phyloP scores from a whole-genome alignment of 2,329 filamentous ascomycete genomes.

The Plenodomus lindquistii region DNA sequence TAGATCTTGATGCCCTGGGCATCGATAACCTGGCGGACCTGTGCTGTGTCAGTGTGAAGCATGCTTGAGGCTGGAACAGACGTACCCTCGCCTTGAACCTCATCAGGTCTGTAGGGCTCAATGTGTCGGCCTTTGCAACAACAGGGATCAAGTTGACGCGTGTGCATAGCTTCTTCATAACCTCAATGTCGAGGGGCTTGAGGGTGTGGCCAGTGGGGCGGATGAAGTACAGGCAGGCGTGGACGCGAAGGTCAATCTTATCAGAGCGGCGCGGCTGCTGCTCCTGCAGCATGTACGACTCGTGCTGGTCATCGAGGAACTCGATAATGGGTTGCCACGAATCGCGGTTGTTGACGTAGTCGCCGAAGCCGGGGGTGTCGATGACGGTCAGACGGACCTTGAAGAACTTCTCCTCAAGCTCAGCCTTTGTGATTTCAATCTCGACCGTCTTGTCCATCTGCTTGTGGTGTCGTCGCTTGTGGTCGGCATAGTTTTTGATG shows the following conservation, averaged over 20 bases:
- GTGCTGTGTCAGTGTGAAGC: slow-evolving; percentile 18
- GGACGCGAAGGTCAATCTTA: slow-evolving; percentile 99
- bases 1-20: slow-evolving; percentile 99
- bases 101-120: slow-evolving; percentile 87
- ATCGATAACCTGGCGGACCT: slow-evolving; percentile 95
- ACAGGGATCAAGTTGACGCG: slow-evolving; percentile 98
- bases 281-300: slow-evolving; percentile 99
- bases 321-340: slow-evolving; percentile 99
- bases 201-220: slow-evolving; percentile 96
- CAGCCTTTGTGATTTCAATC: slow-evolving; percentile 99
- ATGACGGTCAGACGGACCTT: slow-evolving; percentile 99
- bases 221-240: slow-evolving; percentile 99
- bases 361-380: slow-evolving; percentile 97
- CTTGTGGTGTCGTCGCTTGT: slow-evolving; percentile 99
- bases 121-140: slow-evolving; percentile 96
- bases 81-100: slow-evolving; percentile 94
- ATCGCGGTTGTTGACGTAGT: slow-evolving; percentile 99
- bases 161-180: slow-evolving; percentile 98
- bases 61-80: slow-evolving; percentile 10
- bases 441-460: slow-evolving; percentile 99
- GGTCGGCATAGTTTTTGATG: slow-evolving; percentile 99
- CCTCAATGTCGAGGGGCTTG: slow-evolving; percentile 98
- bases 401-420: slow-evolving; percentile 99
- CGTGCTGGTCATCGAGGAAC: slow-evolving; percentile 99
- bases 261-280: slow-evolving; percentile 96